phyloP scores from a whole-genome alignment of 306 rosid species.

The Ochetophila trinervis region DNA sequence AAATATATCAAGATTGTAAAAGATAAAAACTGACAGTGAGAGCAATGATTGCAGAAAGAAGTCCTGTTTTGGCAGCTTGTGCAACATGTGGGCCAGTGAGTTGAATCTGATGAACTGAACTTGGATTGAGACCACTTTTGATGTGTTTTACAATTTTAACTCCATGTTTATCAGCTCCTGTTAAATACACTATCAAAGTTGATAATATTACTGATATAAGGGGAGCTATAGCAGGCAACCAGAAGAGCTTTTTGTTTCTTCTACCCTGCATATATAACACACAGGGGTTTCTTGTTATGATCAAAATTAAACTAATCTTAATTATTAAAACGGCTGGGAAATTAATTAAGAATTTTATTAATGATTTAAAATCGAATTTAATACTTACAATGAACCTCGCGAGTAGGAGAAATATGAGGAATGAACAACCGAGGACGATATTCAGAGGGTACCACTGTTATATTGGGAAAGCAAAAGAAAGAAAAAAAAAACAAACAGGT shows the following conservation, averaged over 20 bases:
- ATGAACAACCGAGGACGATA: constrained; percentile 56
- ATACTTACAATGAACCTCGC: constrained; percentile 66
- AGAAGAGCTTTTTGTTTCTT: constrained; percentile 68
- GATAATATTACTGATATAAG: constrained; percentile 70
- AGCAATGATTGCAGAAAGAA: constrained; percentile 68
- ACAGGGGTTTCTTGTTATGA: constrained; percentile 10
- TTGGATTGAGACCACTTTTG: constrained; percentile 67
- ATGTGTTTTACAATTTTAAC: constrained; percentile 73
- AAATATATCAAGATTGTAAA: too few species aligned
- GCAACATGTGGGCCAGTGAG: constrained; percentile 58
- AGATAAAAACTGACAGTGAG: constrained; percentile 68
- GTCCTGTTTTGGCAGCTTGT: constrained; percentile 69
- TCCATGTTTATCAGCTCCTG: constrained; percentile 76
- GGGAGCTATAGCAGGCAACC: constrained; percentile 83
- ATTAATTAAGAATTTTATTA: neutral
- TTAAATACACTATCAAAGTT: constrained; percentile 65
- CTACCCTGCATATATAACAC: constrained; percentile 56
- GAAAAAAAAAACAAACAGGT: too few species aligned
- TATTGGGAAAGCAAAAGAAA: neutral
- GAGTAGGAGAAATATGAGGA: constrained; percentile 65
- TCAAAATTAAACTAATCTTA: neutral
- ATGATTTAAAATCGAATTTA: neutral
- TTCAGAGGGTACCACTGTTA: constrained; percentile 67
- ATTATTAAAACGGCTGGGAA: neutral
- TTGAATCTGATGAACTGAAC: constrained; percentile 59